Evolutionary conservation across 805 yeast genomes (phyloP), one percentile per base, ranked within the genome.

Genomic region (Limtongia smithiae): DNA sequence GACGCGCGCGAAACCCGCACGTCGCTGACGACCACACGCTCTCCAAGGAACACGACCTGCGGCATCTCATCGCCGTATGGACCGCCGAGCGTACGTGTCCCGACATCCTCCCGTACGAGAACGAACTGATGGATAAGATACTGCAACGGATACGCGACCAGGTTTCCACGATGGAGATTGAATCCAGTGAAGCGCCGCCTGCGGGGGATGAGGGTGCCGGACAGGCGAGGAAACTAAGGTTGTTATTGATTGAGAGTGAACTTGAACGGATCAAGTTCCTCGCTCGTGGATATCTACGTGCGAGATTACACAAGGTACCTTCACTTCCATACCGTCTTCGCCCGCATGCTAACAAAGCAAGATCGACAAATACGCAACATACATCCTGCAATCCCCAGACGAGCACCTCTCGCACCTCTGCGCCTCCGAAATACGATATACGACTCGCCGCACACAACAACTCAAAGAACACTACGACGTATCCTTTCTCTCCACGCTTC

Each of bases 191-290:
- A n/a, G n/a, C n/a, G n/a, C n/a, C n/a, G n/a, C n/a, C n/a, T n/a
- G 81, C 87, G 62, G 90, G 85, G 47, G 89, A 84, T 33, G 85
- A 84, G 44, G 79, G 58, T n/a, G 55, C 57, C 1, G 50, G 46
- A 5, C 21, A 37, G 2, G 86, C 83, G 54, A 81, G 82, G 66
- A 90, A 90, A 62, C 68, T 91, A 50, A 83, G 85, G 50, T 71
- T 90, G 39, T 79, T 93, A 71, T 78, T 94, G 21, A 82, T 91
- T 59, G 98, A 93, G 63, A 83, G 94, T 12, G 97, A 93, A 59
- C 75, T 93, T 21, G 97, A 93, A 60, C 71, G 98, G 48, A 78
- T 88, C 27, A 87, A 83, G 60, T 93, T 83, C 64, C 67, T 91
- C 31, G 72, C 90, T n/a, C 70, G 97, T 44, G 76, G 87, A 12